These are phyloP conservation scores for Clonostachys rhizophaga DNA, from an alignment of 2,329 filamentous ascomycete species.

Conservation along the genomic window DNA sequence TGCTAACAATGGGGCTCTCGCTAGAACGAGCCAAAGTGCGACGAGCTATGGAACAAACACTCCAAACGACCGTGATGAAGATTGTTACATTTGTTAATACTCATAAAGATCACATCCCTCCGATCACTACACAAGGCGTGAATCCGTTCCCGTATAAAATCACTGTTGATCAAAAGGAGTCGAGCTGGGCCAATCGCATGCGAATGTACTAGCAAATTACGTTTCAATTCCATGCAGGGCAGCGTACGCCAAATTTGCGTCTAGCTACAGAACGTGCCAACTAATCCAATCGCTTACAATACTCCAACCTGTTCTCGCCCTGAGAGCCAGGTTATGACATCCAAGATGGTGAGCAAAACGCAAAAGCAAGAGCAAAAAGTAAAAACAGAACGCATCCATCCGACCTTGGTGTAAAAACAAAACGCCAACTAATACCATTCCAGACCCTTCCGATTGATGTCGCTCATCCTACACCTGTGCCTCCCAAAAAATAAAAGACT, in stretches of 20 bases:
- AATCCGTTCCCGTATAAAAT: conserved; percentile 97
- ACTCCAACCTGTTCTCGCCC: too few relatives aligned
- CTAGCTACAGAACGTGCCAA: not conserved
- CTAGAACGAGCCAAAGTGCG: conserved; percentile 83
- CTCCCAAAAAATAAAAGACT: too few relatives aligned
- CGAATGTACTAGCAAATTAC: conserved; percentile 57
- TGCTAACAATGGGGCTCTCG: not conserved
- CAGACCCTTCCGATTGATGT: too few relatives aligned
- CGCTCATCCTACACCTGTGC: too few relatives aligned
- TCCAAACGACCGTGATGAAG: conserved; percentile 84
- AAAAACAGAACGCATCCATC: too few relatives aligned
- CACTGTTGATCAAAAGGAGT: conserved; percentile 76
- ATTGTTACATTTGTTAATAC: conserved; percentile 82
- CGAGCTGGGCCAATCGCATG: conserved; percentile 72
- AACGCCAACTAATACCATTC: too few relatives aligned
- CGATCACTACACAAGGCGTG: conserved; percentile 87
- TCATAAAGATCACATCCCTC: conserved; percentile 94
- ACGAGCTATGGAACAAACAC: conserved; percentile 83
- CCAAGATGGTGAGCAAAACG: too few relatives aligned
- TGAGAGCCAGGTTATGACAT: too few relatives aligned
- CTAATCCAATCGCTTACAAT: not conserved
- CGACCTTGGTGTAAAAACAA: too few relatives aligned
- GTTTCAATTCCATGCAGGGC: not conserved
- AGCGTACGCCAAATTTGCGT: not conserved
- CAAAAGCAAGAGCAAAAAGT: too few relatives aligned